phyloP scores from a whole-genome alignment of 2,329 filamentous ascomycete species.

The Trichoderma guizhouense region DNA sequence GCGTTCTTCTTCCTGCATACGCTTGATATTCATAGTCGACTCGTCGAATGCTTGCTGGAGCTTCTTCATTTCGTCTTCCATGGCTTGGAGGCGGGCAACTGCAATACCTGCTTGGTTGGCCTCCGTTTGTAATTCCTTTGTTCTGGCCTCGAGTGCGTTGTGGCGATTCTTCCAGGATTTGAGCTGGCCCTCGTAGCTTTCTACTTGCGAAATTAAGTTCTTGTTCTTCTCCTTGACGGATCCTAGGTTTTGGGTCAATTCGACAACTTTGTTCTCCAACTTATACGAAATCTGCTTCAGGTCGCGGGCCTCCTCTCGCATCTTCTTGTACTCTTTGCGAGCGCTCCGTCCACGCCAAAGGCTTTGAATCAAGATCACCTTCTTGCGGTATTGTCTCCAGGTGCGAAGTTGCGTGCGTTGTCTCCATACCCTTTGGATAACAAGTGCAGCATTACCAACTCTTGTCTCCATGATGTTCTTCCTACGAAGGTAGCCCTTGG shows the following conservation, averaged over 20 bases:
- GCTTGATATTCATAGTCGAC: constrained; percentile 83
- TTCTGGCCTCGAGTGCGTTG: constrained; percentile 81
- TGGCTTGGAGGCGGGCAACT: constrained; percentile 80
- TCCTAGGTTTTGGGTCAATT: constrained; percentile 90
- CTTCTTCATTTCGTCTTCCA: constrained; percentile 95
- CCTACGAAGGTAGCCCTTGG: constrained; percentile 88
- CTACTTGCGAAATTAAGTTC: constrained; percentile 77
- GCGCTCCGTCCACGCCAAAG: constrained; percentile 85
- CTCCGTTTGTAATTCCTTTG: constrained; percentile 92
- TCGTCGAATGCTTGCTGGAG: constrained; percentile 87
- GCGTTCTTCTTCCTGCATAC: constrained; percentile 91
- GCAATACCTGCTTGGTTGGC: constrained; percentile 97
- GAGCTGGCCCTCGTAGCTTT: constrained; percentile 94
- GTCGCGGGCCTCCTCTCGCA: constrained; percentile 94
- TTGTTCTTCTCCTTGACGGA: constrained; percentile 95
- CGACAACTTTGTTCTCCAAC: constrained; percentile 98
- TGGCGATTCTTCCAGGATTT: constrained; percentile 94
- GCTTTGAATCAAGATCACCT: constrained; percentile 86
- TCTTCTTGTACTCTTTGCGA: constrained; percentile 78
- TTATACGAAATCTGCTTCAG: constrained; percentile 99
- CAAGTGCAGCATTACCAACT: constrained; percentile 82
- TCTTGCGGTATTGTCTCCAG: constrained; percentile 87
- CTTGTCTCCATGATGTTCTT: constrained; percentile 92
- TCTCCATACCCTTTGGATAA: constrained; percentile 90
- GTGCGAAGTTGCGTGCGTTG: constrained; percentile 71